A percentile compares a stretch with the other conserved stretches of the same genome.
These are phyloP conservation scores for Saposhnikovia divaricata DNA, from an alignment of 129 eudicot species.

Conservation along the genomic window DNA sequence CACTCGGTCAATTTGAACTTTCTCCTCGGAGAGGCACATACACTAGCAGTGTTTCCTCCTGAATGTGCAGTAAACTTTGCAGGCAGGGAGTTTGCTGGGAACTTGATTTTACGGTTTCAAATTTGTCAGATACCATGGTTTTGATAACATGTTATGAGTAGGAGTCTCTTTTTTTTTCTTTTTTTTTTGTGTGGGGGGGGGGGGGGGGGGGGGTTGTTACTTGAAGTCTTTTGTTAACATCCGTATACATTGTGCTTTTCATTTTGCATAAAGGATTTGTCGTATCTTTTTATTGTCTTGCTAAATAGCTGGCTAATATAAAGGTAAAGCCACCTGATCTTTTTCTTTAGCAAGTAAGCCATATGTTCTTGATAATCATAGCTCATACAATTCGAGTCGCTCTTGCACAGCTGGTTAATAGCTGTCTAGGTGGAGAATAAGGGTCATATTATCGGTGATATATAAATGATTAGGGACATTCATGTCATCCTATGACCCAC, in stretches of 20 bases:
- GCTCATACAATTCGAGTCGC: not conserved
- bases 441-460: not conserved
- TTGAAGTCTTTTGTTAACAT: no score
- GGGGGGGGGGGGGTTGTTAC: no score
- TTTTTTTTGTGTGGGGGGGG: no score
- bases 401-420: not conserved
- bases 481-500: not conserved
- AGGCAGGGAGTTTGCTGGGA: not conserved
- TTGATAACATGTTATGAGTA: not conserved
- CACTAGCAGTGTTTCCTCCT: not conserved
- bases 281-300: not conserved
- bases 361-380: not conserved
- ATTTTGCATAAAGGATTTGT: not conserved
- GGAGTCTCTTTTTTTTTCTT: not conserved
- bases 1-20: not conserved
- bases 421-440: not conserved
- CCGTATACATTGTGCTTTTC: not conserved
- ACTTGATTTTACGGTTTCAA: not conserved
- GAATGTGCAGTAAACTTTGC: not conserved
- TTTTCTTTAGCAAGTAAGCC: not conserved
- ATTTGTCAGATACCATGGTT: not conserved
- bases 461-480: not conserved
- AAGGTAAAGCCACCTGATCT: not conserved
- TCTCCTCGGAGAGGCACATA: not conserved
- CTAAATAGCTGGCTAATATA: not conserved